Evolutionary conservation across 2,329 filamentous ascomycete species (phyloP), one percentile per base, ranked within the genome.

Genomic region (Trichophyton schoenleinii): DNA sequence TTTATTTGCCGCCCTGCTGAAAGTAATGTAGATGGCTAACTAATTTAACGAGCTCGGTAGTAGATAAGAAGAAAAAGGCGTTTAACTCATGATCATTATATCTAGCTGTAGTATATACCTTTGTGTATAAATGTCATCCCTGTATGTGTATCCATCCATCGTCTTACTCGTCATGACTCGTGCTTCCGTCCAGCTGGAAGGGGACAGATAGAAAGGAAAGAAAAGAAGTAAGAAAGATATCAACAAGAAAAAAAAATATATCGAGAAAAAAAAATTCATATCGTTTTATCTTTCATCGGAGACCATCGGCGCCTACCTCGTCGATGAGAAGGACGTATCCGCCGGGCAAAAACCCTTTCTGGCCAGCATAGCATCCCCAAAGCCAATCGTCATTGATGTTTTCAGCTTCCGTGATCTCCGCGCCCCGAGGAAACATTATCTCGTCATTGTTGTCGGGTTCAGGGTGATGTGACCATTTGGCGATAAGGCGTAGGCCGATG

Each of bases 311-410:
- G 6, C 34, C 57, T 22, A 74, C 66, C 61, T 74, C 72, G 49
- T 67, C 68, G 7, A 82, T 64, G 31, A 84, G 69, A 66, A 77
- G 77, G 28, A 91, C 88, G 78, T 92, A 92, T 6, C 83, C 82
- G 5, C 86, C 85, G 3, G 91, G 91, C 70, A 96, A 95, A 65
- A 96, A 68, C 0, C 90, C 91, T 67, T 83, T 85, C 25, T 76
- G 77, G 0, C 90, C 91, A 75, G 90, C 91, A 77, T 95, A 96
- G 31, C 85, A 84, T 0, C 92, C 92, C 75, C 87, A 87, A 69
- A 82, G 91, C 91, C 91, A 97, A 71, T 96, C 91, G 18, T 87
- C 88, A 71, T 96, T 96, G 57, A 95, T 84, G 72, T 94, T 88
- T 71, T 92, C 87, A 42, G 87, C 84, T 75, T 97, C 92, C 5